Evolutionary conservation across 2,329 filamentous ascomycete species (phyloP).

Genomic region (Nannizzia gypsea): DNA sequence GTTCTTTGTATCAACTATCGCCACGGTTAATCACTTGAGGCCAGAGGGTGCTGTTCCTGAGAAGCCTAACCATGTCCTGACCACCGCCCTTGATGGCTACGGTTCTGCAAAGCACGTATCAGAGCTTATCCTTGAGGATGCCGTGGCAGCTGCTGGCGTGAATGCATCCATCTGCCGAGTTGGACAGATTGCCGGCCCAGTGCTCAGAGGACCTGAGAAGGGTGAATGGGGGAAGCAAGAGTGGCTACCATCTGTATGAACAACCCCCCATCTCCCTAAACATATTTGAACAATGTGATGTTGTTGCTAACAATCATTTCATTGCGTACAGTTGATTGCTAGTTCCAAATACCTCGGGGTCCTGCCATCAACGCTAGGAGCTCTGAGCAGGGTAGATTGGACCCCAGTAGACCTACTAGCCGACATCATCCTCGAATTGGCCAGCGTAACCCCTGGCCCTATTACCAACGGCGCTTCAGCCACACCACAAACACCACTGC

Average conservation of each 20-base stretch:
- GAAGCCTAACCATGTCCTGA: conserved; percentile 11
- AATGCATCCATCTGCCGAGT: conserved; percentile 19
- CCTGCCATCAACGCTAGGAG: no score
- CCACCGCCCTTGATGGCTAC: conserved; percentile 24
- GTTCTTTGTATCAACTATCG: conserved; percentile 22
- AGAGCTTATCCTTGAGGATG: conserved; percentile 34
- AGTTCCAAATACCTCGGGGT: no score
- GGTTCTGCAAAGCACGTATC: conserved; percentile 26
- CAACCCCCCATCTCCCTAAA: not conserved
- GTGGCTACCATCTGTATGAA: not conserved
- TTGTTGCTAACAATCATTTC: no score
- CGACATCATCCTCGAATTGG: not conserved
- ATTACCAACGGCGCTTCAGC: not conserved
- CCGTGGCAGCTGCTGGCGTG: conserved; percentile 15
- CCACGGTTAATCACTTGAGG: conserved; percentile 17
- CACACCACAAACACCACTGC: not conserved
- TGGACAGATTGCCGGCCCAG: conserved; percentile 26
- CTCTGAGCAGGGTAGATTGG: not conserved
- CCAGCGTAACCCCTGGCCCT: no score
- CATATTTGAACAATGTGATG: not conserved
- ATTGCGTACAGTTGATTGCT: no score
- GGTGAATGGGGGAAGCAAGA: not conserved
- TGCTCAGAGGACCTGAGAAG: not conserved
- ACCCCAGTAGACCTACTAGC: not conserved
- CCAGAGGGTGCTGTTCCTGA: conserved; percentile 20